These are phyloP conservation scores for Monotropa hypopitys DNA, from an alignment of 179 eudicot species.

Conservation along the genomic window DNA sequence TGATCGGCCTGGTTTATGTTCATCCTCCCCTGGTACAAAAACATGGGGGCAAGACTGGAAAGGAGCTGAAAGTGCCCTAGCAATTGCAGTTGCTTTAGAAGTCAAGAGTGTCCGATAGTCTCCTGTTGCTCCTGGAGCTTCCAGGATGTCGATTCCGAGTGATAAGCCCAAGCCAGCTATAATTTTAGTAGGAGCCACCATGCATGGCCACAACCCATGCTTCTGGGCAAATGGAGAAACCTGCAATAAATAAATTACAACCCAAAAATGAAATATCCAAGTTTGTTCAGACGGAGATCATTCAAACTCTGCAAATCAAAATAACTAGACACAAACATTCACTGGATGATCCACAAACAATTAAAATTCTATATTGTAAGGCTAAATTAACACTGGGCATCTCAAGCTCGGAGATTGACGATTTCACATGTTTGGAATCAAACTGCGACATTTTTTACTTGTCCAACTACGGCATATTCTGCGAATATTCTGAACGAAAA, in stretches of 20 bases:
- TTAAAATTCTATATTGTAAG: background rate
- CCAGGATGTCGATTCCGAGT: slow-evolving; percentile 89
- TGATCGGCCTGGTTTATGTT: slow-evolving; percentile 64
- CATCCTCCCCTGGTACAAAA: slow-evolving; percentile 86
- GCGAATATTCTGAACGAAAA: background rate
- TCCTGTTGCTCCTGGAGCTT: slow-evolving; percentile 97
- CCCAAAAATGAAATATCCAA: background rate
- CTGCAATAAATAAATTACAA: slow-evolving; percentile 23
- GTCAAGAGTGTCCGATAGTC: slow-evolving; percentile 85
- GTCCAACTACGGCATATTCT: background rate
- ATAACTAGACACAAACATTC: background rate
- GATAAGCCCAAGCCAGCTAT: slow-evolving; percentile 94
- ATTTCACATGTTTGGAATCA: background rate
- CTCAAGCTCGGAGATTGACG: background rate
- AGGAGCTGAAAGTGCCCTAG: slow-evolving; percentile 82
- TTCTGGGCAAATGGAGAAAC: slow-evolving; percentile 64
- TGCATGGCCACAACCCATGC: slow-evolving; percentile 82
- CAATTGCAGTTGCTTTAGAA: slow-evolving; percentile 83
- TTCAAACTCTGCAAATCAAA: background rate
- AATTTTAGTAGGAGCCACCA: slow-evolving; percentile 98
- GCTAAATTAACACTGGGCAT: background rate
- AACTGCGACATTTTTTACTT: no score
- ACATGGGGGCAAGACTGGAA: slow-evolving; percentile 49
- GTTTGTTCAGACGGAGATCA: background rate
- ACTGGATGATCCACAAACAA: background rate